A percentile compares a stretch with the other conserved stretches of the same genome.
Conservation (phyloP, 1,284 basidiomycete species). For the Caloboletus firmus region DNA sequence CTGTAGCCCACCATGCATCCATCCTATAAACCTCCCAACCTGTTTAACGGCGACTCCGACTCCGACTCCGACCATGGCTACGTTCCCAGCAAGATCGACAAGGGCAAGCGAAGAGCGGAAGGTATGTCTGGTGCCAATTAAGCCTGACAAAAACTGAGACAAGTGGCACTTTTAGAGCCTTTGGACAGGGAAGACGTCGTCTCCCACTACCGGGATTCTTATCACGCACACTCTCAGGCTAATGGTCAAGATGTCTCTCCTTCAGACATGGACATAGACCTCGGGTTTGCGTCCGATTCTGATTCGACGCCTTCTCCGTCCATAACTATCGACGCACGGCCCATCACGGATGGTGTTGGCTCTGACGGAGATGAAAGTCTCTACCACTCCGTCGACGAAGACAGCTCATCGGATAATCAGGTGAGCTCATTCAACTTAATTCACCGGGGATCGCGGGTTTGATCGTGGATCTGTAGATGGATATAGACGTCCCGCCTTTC, state of each 20-base stretch:
- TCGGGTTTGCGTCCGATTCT: conserved; percentile 2
- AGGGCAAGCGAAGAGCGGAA: conserved; percentile 25
- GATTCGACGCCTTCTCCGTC: conserved; percentile 1
- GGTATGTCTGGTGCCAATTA: conserved; percentile 5
- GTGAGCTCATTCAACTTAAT: conserved; percentile 9
- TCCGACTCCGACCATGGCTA: neutral
- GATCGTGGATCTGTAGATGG: conserved; percentile 20
- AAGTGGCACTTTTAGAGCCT: conserved; percentile 11
- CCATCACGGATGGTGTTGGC: neutral
- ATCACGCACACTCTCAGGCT: neutral
- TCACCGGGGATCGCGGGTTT: neutral
- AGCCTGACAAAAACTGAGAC: neutral
- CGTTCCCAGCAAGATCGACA: conserved; percentile 13
- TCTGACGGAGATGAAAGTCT: conserved; percentile 16
- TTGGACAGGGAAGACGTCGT: neutral
- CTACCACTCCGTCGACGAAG: conserved; percentile 23
- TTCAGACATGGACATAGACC: conserved; percentile 11
- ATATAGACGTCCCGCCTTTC: conserved; percentile 6
- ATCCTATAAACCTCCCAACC: conserved; percentile 12
- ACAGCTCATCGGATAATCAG: conserved; percentile 1
- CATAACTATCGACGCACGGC: neutral
- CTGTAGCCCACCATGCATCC: conserved; percentile 9
- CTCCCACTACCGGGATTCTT: neutral
- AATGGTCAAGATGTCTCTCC: neutral
- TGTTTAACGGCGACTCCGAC: conserved; percentile 9